A percentile compares a stretch with the other conserved stretches of the same genome.
These are phyloP conservation scores for Cryphonectria radicalis DNA, from an alignment of 2,329 filamentous ascomycete genomes.

Conservation along the genomic window DNA sequence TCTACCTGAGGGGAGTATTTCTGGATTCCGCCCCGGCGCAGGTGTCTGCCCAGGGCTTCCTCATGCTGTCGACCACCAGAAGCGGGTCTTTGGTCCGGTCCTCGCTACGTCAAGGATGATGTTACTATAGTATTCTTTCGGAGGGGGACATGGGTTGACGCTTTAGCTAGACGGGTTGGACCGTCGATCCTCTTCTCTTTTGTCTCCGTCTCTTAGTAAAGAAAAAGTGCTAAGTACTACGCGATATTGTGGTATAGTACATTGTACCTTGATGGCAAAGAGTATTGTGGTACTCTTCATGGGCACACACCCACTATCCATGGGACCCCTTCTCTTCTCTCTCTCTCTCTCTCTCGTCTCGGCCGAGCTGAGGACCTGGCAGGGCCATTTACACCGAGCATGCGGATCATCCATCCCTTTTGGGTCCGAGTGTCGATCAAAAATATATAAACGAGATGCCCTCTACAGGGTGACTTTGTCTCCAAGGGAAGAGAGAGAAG, in stretches of 20 bases:
- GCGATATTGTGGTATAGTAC: too few species aligned
- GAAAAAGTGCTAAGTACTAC: too few species aligned
- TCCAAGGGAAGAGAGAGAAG: neutral
- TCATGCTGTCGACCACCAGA: neutral
- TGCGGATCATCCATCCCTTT: too few species aligned
- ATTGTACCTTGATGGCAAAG: too few species aligned
- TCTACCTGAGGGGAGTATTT: neutral
- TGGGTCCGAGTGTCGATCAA: neutral
- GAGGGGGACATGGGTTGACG: neutral
- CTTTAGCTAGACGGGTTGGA: neutral
- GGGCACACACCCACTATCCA: too few species aligned
- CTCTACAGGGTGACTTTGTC: neutral
- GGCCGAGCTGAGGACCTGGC: neutral
- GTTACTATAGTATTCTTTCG: neutral
- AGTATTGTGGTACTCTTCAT: too few species aligned
- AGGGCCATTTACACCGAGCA: neutral
- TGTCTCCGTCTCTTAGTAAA: neutral
- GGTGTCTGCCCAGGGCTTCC: neutral
- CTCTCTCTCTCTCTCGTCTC: neutral
- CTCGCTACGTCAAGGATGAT: neutral
- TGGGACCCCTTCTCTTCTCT: too few species aligned
- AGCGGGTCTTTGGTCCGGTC: neutral
- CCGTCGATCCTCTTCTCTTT: neutral
- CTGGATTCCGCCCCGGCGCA: neutral
- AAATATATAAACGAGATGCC: neutral